phyloP scores from a whole-genome alignment of 257 asterid species.

The Penstemon davidsonii region DNA sequence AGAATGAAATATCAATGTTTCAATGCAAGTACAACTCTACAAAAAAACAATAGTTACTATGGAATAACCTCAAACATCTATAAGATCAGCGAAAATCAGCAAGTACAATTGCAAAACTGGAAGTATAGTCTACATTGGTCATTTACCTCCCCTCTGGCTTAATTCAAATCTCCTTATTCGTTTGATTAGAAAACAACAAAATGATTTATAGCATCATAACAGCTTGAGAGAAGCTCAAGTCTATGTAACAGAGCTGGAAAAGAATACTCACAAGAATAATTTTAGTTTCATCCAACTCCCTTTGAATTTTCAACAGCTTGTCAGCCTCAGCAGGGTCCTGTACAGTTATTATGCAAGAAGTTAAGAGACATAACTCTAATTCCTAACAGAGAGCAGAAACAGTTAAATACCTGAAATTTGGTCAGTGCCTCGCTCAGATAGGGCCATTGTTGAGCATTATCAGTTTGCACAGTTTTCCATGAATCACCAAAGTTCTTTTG shows the following conservation, averaged over 20 bases:
- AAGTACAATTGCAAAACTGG: not conserved
- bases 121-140: not conserved
- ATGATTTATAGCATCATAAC: not conserved
- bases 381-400: constrained; percentile 4
- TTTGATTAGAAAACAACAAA: not conserved
- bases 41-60: too few species aligned
- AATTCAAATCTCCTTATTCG: not conserved
- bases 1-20: not conserved
- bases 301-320: constrained; percentile 83
- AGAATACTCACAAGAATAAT: not conserved
- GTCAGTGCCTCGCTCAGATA: constrained; percentile 65
- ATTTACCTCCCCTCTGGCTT: not conserved
- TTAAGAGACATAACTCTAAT: constrained; percentile 6
- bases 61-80: not conserved
- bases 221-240: not conserved
- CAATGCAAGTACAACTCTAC: not conserved
- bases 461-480: constrained; percentile 69
- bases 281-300: constrained; percentile 56
- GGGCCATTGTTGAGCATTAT: constrained; percentile 72
- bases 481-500: constrained; percentile 82
- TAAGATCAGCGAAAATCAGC: not conserved
- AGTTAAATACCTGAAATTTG: constrained; percentile 50
- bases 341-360: constrained; percentile 19
- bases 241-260: not conserved
- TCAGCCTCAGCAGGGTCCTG: constrained; percentile 99